Evolutionary conservation across 805 yeast species (phyloP).

Genomic region (Candida sakaeoensis): DNA sequence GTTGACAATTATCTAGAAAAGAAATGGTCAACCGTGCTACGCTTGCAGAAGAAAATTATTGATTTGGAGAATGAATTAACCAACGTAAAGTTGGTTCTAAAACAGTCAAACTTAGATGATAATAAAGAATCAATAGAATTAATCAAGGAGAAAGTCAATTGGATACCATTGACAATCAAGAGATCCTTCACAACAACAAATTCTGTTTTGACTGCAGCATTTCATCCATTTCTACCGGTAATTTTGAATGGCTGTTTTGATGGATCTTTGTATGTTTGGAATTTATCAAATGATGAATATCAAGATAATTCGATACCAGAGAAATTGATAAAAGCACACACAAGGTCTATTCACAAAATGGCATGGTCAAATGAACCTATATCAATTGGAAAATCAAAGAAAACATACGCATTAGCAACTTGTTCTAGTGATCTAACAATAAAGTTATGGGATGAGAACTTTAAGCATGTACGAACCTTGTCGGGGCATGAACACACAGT

Average conservation of each 20-base stretch:
- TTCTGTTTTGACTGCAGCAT: slow-evolving; percentile 56
- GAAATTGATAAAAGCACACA: slow-evolving; percentile 67
- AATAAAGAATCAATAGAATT: slow-evolving; percentile 8
- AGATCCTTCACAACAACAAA: slow-evolving; percentile 51
- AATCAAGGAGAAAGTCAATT: slow-evolving; percentile 37
- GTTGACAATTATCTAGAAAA: slow-evolving; percentile 53
- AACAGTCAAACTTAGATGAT: slow-evolving; percentile 19
- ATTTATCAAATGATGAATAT: slow-evolving; percentile 45
- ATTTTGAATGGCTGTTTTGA: slow-evolving; percentile 66
- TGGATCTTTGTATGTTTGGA: slow-evolving; percentile 75
- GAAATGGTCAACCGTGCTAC: slow-evolving; percentile 83
- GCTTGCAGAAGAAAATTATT: slow-evolving; percentile 70
- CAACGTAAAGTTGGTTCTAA: slow-evolving; percentile 46
- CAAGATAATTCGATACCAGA: slow-evolving; percentile 49
- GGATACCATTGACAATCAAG: slow-evolving; percentile 58
- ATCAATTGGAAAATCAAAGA: not conserved
- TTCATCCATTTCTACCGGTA: slow-evolving; percentile 74
- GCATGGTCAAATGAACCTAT: slow-evolving; percentile 47
- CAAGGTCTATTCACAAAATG: slow-evolving; percentile 60
- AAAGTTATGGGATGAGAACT: slow-evolving; percentile 66
- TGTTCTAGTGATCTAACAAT: slow-evolving; percentile 53
- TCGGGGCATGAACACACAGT: slow-evolving; percentile 88
- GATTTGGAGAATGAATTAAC: slow-evolving; percentile 62
- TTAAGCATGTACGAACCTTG: slow-evolving; percentile 56
- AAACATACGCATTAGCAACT: slow-evolving; percentile 39